Evolutionary conservation across 1,284 basidiomycete genomes (phyloP), one percentile per base, ranked within the genome.

Genomic region (Apiotrichum montevideense): DNA sequence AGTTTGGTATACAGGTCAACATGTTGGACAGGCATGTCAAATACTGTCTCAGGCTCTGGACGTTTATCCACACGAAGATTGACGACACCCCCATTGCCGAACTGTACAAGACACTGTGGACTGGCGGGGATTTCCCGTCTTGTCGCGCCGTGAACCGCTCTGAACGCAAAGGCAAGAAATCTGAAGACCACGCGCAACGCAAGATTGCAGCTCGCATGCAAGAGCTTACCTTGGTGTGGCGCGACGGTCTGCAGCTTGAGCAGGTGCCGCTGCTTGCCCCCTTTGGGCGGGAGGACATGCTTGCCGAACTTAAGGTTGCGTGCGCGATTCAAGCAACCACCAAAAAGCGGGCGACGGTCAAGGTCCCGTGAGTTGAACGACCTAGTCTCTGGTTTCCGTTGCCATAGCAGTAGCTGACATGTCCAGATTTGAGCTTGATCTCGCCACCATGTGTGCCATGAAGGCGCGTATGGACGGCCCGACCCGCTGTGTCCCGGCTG

Each of bases 371-470:
- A 51, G 52, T 37, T 21, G 37, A 13, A 39, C 7, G 21, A 21
- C 21, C 21, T 21, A 21, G 21, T 21, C 21, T 21, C 21, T 21
- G 21, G 21, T 21, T 21, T 21, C 21, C 21, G 21, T 21, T 39
- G 37, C 37, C 15, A 11, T 8, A 14, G 32, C 15, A 35, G 39
- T 33, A 40, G 21, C 51, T 52, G 47, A 55, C 48, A 14, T 7
- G 8, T 8, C 10, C 53, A 72, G 69, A 2, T 73, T 71, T 45
- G 67, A 71, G 15, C 54, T 73, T 51, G 71, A 73, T 49, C 68
- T 70, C 41, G 49, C 35, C 1, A 65, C 63, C 14, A 54, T 63
- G 6, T 69, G 69, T 40, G 61, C 51, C 3, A 55, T 73, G 51
- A 66, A 65, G 52, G 68, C 67, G 34, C 40, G 49, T 3, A 29